Evolutionary conservation across 2,329 filamentous ascomycete genomes (phyloP).

Genomic region (Cadophora malorum): DNA sequence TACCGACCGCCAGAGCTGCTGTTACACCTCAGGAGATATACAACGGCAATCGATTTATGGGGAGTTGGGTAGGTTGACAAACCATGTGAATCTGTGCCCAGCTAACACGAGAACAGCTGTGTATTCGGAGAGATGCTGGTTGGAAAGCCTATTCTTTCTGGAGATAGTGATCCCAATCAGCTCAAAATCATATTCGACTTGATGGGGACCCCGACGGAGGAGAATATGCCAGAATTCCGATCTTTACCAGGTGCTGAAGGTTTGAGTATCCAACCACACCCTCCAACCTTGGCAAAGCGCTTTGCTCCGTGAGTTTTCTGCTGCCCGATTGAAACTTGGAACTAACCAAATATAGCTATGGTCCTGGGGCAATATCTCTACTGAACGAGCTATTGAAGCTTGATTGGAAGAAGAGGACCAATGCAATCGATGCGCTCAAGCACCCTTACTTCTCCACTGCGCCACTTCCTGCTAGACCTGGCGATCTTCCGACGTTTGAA

Average conservation of each 20-base stretch:
- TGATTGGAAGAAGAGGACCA: slow-evolving; percentile 87
- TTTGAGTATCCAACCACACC: slow-evolving; percentile 65
- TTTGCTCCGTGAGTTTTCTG: slow-evolving; percentile 71
- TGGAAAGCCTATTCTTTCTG: slow-evolving; percentile 89
- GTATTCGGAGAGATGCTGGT: slow-evolving; percentile 98
- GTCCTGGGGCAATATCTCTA: slow-evolving; percentile 76
- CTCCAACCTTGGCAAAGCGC: slow-evolving; percentile 70
- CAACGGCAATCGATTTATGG: slow-evolving; percentile 98
- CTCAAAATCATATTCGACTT: slow-evolving; percentile 93
- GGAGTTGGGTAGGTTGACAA: slow-evolving; percentile 78
- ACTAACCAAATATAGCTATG: slow-evolving; percentile 55
- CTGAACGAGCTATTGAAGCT: slow-evolving; percentile 83
- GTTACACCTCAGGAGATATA: slow-evolving; percentile 87
- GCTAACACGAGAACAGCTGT: slow-evolving; percentile 62
- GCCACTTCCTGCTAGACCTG: slow-evolving; percentile 80
- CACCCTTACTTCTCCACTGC: slow-evolving; percentile 87
- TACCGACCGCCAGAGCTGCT: slow-evolving; percentile 94
- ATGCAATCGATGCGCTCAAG: slow-evolving; percentile 90
- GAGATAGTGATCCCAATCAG: slow-evolving; percentile 88
- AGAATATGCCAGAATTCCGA: slow-evolving; percentile 92
- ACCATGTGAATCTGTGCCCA: slow-evolving; percentile 14
- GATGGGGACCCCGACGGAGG: slow-evolving; percentile 86
- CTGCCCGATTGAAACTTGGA: not conserved
- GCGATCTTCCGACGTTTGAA: slow-evolving; percentile 89
- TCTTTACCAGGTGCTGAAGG: slow-evolving; percentile 81